phyloP scores from a whole-genome alignment of 2,329 filamentous ascomycete genomes.

The Microdochium nivale region DNA sequence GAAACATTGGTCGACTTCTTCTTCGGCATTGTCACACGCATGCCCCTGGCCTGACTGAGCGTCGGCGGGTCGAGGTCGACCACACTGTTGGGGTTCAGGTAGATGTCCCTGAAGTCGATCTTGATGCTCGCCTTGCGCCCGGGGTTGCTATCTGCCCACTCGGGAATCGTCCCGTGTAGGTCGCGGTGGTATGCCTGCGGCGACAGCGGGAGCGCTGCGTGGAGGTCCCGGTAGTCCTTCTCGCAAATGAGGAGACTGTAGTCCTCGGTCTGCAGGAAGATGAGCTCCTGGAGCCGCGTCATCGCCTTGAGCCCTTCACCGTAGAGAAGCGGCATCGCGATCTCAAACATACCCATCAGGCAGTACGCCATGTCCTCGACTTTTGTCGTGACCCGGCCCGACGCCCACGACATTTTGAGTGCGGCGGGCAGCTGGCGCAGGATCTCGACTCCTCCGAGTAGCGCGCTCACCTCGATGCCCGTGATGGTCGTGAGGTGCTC shows the following conservation, averaged over 20 bases:
- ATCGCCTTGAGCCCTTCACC: conserved; percentile 19
- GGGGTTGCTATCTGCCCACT: neutral
- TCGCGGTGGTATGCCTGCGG: neutral
- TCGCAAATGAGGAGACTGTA: neutral
- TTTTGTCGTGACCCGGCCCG: conserved; percentile 12
- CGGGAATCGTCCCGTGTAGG: neutral
- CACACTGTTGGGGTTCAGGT: neutral
- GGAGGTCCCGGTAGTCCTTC: neutral
- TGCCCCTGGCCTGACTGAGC: neutral
- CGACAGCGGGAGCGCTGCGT: neutral
- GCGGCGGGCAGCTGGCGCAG: conserved; percentile 8
- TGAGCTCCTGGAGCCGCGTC: conserved; percentile 15
- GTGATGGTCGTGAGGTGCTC: conserved; percentile 5
- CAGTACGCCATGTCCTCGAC: conserved; percentile 19
- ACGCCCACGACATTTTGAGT: conserved; percentile 19
- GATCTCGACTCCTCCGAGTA: neutral
- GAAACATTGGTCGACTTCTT: neutral
- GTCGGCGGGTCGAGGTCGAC: neutral
- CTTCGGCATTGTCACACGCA: neutral
- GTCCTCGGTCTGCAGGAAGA: conserved; percentile 8
- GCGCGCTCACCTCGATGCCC: conserved; percentile 2
- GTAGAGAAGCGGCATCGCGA: conserved; percentile 21
- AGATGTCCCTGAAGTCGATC: neutral
- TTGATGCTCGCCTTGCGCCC: neutral
- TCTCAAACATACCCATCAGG: conserved; percentile 19